A percentile compares a stretch with the other conserved stretches of the same genome.
phyloP scores from a whole-genome alignment of 352 stramenopile genomes.

The Phytopythium cucurbitacearum region DNA sequence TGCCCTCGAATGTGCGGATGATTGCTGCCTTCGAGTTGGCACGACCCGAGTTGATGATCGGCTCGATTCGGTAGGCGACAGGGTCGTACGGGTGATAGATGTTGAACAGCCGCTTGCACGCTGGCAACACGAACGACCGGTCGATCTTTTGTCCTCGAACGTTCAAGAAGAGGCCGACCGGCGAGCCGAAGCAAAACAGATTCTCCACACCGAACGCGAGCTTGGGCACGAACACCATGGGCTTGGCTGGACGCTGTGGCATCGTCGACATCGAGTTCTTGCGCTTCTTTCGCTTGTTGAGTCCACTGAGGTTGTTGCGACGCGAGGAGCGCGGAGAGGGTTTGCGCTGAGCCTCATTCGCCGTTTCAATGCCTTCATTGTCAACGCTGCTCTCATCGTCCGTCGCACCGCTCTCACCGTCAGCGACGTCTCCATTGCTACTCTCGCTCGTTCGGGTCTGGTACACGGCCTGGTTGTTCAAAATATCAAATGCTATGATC shows the following conservation, averaged over 20 bases:
- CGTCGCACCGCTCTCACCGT: slow-evolving; percentile 1
- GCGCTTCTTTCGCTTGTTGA: slow-evolving; percentile 16
- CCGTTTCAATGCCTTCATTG: slow-evolving; percentile 28
- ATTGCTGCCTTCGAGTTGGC: slow-evolving; percentile 81
- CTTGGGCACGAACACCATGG: slow-evolving; percentile 36
- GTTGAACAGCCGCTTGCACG: slow-evolving; percentile 89
- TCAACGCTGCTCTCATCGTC: slow-evolving; percentile 32
- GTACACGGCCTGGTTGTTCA: slow-evolving; percentile 64
- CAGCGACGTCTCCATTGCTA: slow-evolving; percentile 10
- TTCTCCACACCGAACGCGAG: slow-evolving; percentile 82
- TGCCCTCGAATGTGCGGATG: slow-evolving; percentile 82
- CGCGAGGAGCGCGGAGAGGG: slow-evolving; percentile 3
- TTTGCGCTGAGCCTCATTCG: slow-evolving; percentile 10
- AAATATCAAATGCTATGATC: slow-evolving; percentile 92
- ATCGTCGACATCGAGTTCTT: slow-evolving; percentile 12
- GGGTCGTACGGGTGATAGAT: slow-evolving; percentile 95
- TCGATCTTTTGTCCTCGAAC: slow-evolving; percentile 84
- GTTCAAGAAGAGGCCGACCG: slow-evolving; percentile 90
- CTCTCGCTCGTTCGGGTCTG: slow-evolving; percentile 11
- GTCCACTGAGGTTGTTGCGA: slow-evolving; percentile 6
- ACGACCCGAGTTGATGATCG: slow-evolving; percentile 80
- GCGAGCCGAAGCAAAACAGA: slow-evolving; percentile 89
- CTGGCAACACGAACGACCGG: slow-evolving; percentile 67
- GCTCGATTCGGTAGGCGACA: slow-evolving; percentile 94
- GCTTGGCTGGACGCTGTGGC: slow-evolving; percentile 3